Conservation (phyloP, 768 basidiomycete genomes). For the Tricholoma bakamatsutake region DNA sequence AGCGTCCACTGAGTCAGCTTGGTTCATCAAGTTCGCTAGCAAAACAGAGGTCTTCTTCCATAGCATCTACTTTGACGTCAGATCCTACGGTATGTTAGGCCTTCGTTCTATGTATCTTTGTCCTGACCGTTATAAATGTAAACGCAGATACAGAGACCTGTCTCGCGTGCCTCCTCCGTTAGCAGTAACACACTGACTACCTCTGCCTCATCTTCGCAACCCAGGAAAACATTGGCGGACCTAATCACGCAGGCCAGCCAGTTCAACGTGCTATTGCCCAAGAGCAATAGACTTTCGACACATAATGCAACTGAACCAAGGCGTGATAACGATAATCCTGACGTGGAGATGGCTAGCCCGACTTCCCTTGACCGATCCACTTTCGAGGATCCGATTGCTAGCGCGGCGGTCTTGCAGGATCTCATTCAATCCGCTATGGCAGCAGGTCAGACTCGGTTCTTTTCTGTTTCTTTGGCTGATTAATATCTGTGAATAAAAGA, state of each 20-base stretch:
- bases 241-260: constrained; percentile 11
- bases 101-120: background rate
- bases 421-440: background rate
- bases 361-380: background rate
- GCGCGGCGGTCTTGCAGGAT: background rate
- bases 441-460: background rate
- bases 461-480: background rate
- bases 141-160: background rate
- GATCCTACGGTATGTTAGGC: background rate
- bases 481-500: background rate
- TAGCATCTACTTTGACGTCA: background rate
- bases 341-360: background rate
- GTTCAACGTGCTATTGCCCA: background rate
- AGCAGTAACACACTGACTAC: background rate
- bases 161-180: background rate
- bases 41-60: background rate
- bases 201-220: background rate
- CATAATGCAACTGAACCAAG: constrained; percentile 2
- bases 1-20: background rate
- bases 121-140: background rate
- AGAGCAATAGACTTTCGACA: background rate
- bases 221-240: constrained; percentile 7
- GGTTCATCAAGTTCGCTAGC: background rate
- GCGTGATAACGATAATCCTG: background rate
- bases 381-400: constrained; percentile 3